A percentile compares a stretch with the other conserved stretches of the same genome.
These are phyloP conservation scores for Capsicum pubescens DNA, from an alignment of 257 asterid species.

Conservation along the genomic window DNA sequence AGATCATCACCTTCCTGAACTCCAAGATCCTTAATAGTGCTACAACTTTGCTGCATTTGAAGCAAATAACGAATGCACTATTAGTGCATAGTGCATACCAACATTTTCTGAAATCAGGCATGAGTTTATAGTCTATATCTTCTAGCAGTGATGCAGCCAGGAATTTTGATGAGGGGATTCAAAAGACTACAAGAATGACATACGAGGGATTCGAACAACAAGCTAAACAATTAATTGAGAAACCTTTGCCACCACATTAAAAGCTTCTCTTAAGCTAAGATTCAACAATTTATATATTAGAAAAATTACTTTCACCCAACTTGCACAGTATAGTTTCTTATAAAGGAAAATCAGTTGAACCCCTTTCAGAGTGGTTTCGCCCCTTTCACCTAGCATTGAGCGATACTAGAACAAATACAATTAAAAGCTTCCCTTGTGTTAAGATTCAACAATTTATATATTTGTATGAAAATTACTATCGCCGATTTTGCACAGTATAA, in stretches of 20 bases:
- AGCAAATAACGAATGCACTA: conserved; percentile 7
- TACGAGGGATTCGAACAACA: not conserved
- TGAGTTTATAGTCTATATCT: too few relatives aligned
- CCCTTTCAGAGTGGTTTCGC: not conserved
- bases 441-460: not conserved
- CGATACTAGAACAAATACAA: not conserved
- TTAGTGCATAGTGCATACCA: not conserved
- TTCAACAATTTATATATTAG: not conserved
- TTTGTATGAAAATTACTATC: not conserved
- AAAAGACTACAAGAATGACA: not conserved
- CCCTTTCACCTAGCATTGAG: not conserved
- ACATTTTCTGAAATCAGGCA: too few relatives aligned
- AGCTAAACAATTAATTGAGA: not conserved
- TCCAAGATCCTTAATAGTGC: conserved; percentile 51
- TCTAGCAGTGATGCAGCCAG: not conserved
- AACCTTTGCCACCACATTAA: not conserved
- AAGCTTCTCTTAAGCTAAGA: not conserved
- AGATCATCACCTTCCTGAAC: conserved; percentile 45
- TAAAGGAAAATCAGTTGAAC: not conserved
- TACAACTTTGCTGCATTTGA: conserved; percentile 43
- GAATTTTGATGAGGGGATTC: not conserved
- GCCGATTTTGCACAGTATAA: not conserved
- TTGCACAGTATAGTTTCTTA: not conserved
- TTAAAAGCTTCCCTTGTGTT: not conserved
- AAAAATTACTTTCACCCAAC: not conserved